Conservation (phyloP, 495 filamentous ascomycete genomes). For the Viridothelium virens region DNA sequence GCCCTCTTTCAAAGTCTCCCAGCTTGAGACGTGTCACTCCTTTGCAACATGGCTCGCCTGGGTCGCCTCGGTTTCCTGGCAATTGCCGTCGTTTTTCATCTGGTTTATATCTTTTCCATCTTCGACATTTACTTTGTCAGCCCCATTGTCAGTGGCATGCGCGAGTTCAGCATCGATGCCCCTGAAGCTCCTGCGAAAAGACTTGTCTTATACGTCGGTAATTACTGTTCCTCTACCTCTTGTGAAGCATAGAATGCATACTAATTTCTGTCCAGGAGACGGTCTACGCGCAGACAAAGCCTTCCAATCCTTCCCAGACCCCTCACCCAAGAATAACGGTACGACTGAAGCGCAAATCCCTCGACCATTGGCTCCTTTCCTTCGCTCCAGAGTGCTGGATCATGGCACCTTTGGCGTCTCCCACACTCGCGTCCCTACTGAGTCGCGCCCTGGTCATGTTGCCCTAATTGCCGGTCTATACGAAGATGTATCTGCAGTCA, state of each 20-base stretch:
- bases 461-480: conserved; percentile 96
- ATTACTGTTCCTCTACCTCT: conserved; percentile 27
- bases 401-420: conserved; percentile 98
- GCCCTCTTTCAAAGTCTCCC: conserved; percentile 1
- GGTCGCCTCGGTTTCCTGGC: conserved; percentile 81
- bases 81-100: conserved; percentile 86
- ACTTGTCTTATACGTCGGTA: conserved; percentile 89
- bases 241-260: neutral
- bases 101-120: conserved; percentile 92
- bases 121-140: conserved; percentile 99
- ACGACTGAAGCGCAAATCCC: conserved; percentile 45
- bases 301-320: conserved; percentile 89
- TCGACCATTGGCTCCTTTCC: conserved; percentile 80
- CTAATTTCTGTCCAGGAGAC: conserved; percentile 51
- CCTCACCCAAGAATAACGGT: conserved; percentile 57
- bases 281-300: conserved; percentile 96
- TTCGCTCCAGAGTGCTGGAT: conserved; percentile 77
- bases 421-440: conserved; percentile 94
- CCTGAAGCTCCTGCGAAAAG: conserved; percentile 75
- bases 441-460: conserved; percentile 95
- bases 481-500: conserved; percentile 96
- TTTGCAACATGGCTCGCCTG: conserved; percentile 47
- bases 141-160: conserved; percentile 95
- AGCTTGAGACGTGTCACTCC: conserved; percentile 19
- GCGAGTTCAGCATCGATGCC: conserved; percentile 62